Base-by-base conservation (phyloP, 2,329 filamentous ascomycete species). In the Incumbomyces lentus region DNA sequence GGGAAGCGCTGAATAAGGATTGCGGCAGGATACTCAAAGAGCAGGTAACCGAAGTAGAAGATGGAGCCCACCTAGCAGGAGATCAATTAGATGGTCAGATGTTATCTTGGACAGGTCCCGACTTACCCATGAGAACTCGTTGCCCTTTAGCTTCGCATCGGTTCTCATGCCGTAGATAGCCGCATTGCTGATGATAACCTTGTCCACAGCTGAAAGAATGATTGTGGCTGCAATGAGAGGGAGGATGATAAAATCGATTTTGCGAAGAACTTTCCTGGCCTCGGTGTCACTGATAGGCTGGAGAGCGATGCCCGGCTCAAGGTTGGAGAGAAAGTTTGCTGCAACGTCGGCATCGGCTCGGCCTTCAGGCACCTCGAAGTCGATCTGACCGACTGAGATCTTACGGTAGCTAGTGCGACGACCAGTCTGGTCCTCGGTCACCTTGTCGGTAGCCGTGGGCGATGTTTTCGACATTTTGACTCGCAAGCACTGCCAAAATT, bases 131-230 rank as follows among this genome's bases (percentile, higher is more conserved):
- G 68, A 68, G 53, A 75, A 78, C 44, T 76, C 64, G 48, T 74
- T 64, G 10, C 68, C 69, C 6, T 63, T 52, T 5, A 78, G 61
- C 44, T 74, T 59, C 13, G 62, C 71, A 53, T 77, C 75, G 1
- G 73, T 60, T 5, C 63, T 62, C n/a, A 78, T 56, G 0, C 74
- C 75, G 52, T 79, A 79, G 0, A 79, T 73, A 3, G 74, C 66
- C 0, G 76, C 75, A 49, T 69, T 75, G 0, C 73, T 74, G 1
- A 78, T 57, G 47, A 75, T 75, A 1, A 70, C 71, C 57, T 81
- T 81, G 59, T 81, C 77, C 67, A 80, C 22, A 4, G 22, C 22
- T 8, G 22, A 26, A 26, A 26, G 22, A 26, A 38, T 13, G 8
- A 26, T 26, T 5, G 22, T 26, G 22, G 22, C 22, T 26, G 22